Base-by-base conservation (phyloP, 75 land plant genomes). In the Gnetum montanum region DNA sequence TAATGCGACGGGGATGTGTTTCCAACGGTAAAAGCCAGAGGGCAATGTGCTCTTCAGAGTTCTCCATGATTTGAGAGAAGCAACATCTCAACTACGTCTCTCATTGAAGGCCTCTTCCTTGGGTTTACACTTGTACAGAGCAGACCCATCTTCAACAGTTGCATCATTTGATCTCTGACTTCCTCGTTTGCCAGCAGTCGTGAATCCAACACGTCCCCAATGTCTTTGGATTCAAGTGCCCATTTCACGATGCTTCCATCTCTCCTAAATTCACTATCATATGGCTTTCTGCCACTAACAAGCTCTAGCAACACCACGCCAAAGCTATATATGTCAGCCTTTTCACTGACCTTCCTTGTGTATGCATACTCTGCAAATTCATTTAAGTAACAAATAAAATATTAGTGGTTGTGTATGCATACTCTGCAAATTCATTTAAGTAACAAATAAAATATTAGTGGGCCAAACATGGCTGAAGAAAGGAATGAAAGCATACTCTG, bases 301-400 rank as follows among this genome's bases (percentile, higher is more conserved):
- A 68, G 66, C 70, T 68, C 70, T 57, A 68, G 57, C 16, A 68
- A 67, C 48, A 68, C 70, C 46, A 68, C 70, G 23, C 70, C 70
- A 44, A 68, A 68, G 67, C 70, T 68, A 58, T 68, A 68, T 25
- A 68, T 68, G 38, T 68, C 70, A 31, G 67, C 50, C 68, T 68
- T 68, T 58, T 68, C 70, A 38, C 48, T 62, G 10, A 68, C 40
- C 30, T 68, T 68, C 40, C 61, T 44, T 8, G 67, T 62, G 67
- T 68, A 68, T 1, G 58, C 69, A 52, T 62, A 68, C 46, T 68
- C 70, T 68, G 70, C 66, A 57, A n/a, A n/a, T n/a, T n/a, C n/a
- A n/a, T n/a, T n/a, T n/a, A n/a, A n/a, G n/a, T n/a, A n/a, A n/a
- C n/a, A n/a, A n/a, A n/a, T n/a, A n/a, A n/a, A n/a, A n/a, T n/a